Evolutionary conservation across 441 rosid species (phyloP).

Genomic region (Dalechampia spathulata): DNA sequence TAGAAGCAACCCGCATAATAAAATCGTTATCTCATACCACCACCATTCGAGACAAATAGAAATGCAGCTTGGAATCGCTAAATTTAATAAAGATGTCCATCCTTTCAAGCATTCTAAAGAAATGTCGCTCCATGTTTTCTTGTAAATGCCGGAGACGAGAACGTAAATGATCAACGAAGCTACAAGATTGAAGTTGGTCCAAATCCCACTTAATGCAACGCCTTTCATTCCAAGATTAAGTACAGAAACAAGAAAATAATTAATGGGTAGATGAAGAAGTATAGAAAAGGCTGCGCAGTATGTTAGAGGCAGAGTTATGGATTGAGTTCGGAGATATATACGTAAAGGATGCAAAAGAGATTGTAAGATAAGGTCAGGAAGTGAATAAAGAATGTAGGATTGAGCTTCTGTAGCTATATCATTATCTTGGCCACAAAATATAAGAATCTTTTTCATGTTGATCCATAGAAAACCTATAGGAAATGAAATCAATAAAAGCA

Average conservation of each 20-base stretch:
- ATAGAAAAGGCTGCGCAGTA: constrained; percentile 58
- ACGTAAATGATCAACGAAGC: constrained; percentile 52
- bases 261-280: constrained; percentile 67
- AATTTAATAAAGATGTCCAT: constrained; percentile 48
- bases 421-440: constrained; percentile 57
- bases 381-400: constrained; percentile 51
- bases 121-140: constrained; percentile 62
- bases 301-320: constrained; percentile 71
- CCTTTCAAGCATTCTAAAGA: constrained; percentile 51
- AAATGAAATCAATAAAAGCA: constrained; percentile 56
- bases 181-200: constrained; percentile 72
- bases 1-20: constrained; percentile 61
- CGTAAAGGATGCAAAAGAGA: constrained; percentile 76
- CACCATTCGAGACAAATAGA: constrained; percentile 96
- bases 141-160: constrained; percentile 40
- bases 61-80: constrained; percentile 77
- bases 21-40: constrained; percentile 96
- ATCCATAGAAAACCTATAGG: constrained; percentile 65
- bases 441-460: constrained; percentile 61
- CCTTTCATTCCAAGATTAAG: constrained; percentile 75
- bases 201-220: constrained; percentile 57
- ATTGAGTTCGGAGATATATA: constrained; percentile 72
- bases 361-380: constrained; percentile 68
- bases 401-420: constrained; percentile 65
- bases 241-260: constrained; percentile 45